phyloP scores from a whole-genome alignment of 2,329 filamentous ascomycete species.

The Trichoderma polysporum region DNA sequence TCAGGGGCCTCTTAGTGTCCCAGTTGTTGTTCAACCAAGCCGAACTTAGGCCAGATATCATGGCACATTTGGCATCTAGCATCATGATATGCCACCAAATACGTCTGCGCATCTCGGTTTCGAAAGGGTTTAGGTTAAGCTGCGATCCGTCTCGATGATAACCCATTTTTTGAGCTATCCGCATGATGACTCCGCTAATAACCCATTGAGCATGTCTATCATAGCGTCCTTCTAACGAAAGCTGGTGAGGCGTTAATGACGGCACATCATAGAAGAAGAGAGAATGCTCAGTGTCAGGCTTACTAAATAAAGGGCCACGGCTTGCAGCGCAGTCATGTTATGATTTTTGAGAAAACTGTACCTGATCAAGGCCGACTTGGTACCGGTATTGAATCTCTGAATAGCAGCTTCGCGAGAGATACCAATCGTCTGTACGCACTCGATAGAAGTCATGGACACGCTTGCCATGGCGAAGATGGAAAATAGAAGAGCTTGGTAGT shows the following conservation, averaged over 20 bases:
- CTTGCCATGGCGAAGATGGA: conserved; percentile 64
- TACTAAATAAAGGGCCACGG: conserved; percentile 59
- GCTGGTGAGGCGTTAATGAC: conserved; percentile 36
- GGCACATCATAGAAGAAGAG: no score
- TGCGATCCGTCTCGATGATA: conserved; percentile 61
- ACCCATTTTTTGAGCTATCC: conserved; percentile 67
- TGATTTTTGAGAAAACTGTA: conserved; percentile 59
- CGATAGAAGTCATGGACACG: conserved; percentile 53
- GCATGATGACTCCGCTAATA: conserved; percentile 58
- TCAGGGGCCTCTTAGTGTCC: conserved; percentile 56
- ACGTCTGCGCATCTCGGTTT: conserved; percentile 65
- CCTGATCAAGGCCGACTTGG: conserved; percentile 49
- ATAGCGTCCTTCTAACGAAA: conserved; percentile 57
- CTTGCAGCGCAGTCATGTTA: conserved; percentile 59
- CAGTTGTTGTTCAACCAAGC: conserved; percentile 52
- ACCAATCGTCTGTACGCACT: conserved; percentile 55
- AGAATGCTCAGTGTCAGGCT: conserved; percentile 3
- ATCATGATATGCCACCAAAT: conserved; percentile 66
- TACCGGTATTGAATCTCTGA: conserved; percentile 52
- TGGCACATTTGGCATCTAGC: conserved; percentile 56
- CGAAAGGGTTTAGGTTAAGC: conserved; percentile 58
- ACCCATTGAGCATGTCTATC: conserved; percentile 61
- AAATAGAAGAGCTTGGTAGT: conserved; percentile 62
- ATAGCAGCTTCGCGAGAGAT: conserved; percentile 51
- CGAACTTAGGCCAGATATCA: conserved; percentile 57